Base-by-base conservation (phyloP, 1,139 yeast species). In the Wickerhamiella infanticola region DNA sequence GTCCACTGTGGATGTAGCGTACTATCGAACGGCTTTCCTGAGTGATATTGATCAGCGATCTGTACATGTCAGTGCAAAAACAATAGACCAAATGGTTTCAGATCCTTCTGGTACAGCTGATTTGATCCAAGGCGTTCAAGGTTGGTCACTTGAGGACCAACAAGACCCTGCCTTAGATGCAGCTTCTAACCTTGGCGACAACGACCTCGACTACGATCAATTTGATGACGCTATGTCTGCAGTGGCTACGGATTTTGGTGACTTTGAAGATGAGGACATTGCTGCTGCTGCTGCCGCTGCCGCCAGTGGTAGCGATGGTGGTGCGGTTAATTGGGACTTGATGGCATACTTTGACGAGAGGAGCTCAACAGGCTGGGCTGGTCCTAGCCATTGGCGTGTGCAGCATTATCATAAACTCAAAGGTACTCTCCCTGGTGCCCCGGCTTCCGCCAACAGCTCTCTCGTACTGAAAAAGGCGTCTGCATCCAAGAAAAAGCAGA, bases 341-440 rank as follows among this genome's bases (percentile, higher is more conserved):
- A 77, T 85, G 78, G 78, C 84, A 0, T 82, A 82, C 59, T 83
- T 84, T 60, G 94, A 84, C 58, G 78, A 75, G 50, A 72, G 75
- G 18, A 65, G 83, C 64, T 76, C 71, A 51, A 70, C 74, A 41
- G 79, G 75, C 58, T 84, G 94, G 95, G 73, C 93, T 41, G 95
- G 95, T 5, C 88, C 95, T 5, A 93, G 84, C 51, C 93, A 85
- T 62, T 88, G 96, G 96, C 81, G 81, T 62, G 83, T 88, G 8
- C 67, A 73, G 39, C 76, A 40, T 11, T 29, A n/a, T 18, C 45
- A 40, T 9, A 24, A 5, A 9, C 2, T 5, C 33, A 29, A 11
- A 29, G 33, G 33, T 29, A 11, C 9, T 29, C 33, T 29, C 11
- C 33, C 33, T 29, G 33, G 33, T 7, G 7, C 33, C 11, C 11